Base-by-base conservation (phyloP, 2,329 filamentous ascomycete species). In the Metarhizium sp. region DNA sequence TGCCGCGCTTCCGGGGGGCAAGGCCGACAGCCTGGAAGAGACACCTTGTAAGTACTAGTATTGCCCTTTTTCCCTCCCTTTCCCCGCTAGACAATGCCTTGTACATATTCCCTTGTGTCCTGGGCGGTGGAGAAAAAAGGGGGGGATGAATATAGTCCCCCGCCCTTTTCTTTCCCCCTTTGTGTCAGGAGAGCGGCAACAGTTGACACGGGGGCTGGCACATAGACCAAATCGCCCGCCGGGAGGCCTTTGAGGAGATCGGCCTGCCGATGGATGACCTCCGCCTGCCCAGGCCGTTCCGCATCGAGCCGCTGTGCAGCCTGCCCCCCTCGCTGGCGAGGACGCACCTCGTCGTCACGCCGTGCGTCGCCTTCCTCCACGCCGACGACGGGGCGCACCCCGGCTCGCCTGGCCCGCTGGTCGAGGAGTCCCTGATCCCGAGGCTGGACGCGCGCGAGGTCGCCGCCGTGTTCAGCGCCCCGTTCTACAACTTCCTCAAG, bases 161-260 rank as follows among this genome's bases (percentile, higher is more conserved):
- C 25, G 1, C 1, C 25, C 25, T 1, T 25, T 25, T 25, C 25
- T 34, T 34, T 11, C 32, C 10, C 32, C 32, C 32, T 11, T 11
- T 6, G 32, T 11, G 32, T 34, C 32, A 3, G 32, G 1, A 34
- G 32, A 11, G 32, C 32, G 32, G 32, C 32, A 34, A 11, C 7
- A 34, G 32, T 11, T 34, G 32, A 34, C 32, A 8, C 7, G 32
- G n/a, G 16, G 4, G 42, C 42, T 14, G 42, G 4, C 2, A 1
- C 25, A 25, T 76, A 72, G 90, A 90, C 70, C 81, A 92, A 65
- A 95, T 92, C 52, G 91, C 92, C 8, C 84, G 92, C 25, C 84
- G 92, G 60, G 92, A 97, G 76, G 92, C 92, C 1, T 88, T 81
- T 69, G 92, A 97, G 69, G 92, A 97, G 69, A 96, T 97, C 60